These are phyloP conservation scores for Sporothrix luriei DNA, from an alignment of 2,329 filamentous ascomycete species.

Conservation along the genomic window DNA sequence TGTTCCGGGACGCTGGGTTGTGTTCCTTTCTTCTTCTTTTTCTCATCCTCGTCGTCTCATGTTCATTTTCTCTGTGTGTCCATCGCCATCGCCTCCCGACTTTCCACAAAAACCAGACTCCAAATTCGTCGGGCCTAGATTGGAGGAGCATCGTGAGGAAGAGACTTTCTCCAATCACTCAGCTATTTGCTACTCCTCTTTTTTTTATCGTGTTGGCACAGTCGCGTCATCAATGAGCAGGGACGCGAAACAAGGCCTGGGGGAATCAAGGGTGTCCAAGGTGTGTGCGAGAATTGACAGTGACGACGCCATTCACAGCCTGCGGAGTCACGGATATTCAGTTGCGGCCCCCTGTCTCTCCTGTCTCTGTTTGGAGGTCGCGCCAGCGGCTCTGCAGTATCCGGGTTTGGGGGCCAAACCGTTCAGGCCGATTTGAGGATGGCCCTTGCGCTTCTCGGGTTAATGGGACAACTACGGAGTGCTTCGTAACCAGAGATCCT, in stretches of 20 bases:
- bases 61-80: background rate
- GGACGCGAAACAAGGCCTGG: background rate
- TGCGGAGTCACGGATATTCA: background rate
- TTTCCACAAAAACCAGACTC: constrained; percentile 13
- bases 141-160: background rate
- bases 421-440: background rate
- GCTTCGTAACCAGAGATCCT: constrained; percentile 18
- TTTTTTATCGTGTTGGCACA: background rate
- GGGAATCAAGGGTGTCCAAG: background rate
- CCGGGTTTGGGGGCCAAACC: constrained; percentile 19
- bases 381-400: constrained; percentile 1
- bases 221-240: constrained; percentile 8
- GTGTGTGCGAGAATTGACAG: background rate
- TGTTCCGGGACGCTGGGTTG: background rate
- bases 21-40: background rate
- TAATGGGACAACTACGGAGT: background rate
- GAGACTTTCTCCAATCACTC: background rate
- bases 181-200: background rate
- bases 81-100: too few species aligned
- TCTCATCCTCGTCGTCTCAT: background rate
- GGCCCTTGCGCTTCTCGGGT: background rate
- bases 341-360: constrained; percentile 1
- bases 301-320: background rate
- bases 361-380: background rate
- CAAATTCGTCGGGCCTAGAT: constrained; percentile 6